A percentile compares a stretch with the other conserved stretches of the same genome.
phyloP scores from a whole-genome alignment of 306 rosid genomes.

The Lablab purpureus region DNA sequence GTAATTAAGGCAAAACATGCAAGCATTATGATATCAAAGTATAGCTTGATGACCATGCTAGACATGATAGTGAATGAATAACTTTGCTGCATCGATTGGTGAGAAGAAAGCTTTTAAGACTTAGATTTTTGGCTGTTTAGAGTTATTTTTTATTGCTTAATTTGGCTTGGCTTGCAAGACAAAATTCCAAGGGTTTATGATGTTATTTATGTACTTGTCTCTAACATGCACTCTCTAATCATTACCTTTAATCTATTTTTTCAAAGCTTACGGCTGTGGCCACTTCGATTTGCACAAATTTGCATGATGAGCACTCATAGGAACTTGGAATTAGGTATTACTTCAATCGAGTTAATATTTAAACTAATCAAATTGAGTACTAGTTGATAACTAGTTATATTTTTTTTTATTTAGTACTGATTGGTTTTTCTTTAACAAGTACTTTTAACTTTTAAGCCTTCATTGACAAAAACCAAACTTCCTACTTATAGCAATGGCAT shows the following conservation, averaged over 20 bases:
- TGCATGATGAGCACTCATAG: constrained; percentile 1
- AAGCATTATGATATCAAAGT: constrained; percentile 41
- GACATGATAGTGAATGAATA: constrained; percentile 36
- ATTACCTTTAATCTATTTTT: constrained; percentile 41
- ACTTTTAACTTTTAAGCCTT: background rate
- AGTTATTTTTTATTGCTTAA: background rate
- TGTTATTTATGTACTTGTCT: constrained; percentile 39
- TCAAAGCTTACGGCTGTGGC: constrained; percentile 50
- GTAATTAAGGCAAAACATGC: constrained; percentile 26
- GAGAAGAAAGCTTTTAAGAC: constrained; percentile 23
- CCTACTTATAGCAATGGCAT: background rate
- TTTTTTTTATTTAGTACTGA: background rate
- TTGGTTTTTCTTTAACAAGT: background rate
- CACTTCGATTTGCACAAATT: constrained; percentile 43
- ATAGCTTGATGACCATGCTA: constrained; percentile 40
- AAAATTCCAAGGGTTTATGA: constrained; percentile 14
- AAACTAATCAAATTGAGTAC: background rate
- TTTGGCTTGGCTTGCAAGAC: constrained; percentile 50
- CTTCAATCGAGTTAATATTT: background rate
- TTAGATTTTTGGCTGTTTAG: background rate
- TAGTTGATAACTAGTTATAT: background rate
- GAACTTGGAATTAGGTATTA: constrained; percentile 26
- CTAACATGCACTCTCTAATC: constrained; percentile 39
- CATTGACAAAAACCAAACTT: background rate
- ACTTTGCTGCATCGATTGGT: constrained; percentile 38